A percentile compares a stretch with the other conserved stretches of the same genome.
Evolutionary conservation across 768 basidiomycete genomes (phyloP).

Genomic region (Rhizopogon vesiculosus): DNA sequence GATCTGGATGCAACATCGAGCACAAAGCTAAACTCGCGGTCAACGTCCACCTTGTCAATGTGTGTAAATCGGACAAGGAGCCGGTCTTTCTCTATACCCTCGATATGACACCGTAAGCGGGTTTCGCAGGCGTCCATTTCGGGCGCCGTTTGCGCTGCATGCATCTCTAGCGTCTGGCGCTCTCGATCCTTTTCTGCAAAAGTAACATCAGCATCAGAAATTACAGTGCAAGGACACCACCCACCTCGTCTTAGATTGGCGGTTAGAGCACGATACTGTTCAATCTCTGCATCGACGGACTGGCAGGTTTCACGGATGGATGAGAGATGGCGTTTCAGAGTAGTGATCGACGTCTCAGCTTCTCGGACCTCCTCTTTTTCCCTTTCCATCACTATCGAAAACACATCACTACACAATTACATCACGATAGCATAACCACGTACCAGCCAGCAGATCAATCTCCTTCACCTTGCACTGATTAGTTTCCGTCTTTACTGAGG

Average conservation of each 20-base stretch:
- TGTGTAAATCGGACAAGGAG: slow-evolving; percentile 70
- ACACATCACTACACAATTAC: not conserved
- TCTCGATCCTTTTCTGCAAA: slow-evolving; percentile 65
- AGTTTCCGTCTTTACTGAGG: slow-evolving; percentile 63
- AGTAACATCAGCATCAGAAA: not conserved
- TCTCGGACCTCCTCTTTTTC: slow-evolving; percentile 75
- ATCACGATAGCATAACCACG: slow-evolving; percentile 16
- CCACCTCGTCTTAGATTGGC: slow-evolving; percentile 62
- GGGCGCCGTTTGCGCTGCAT: slow-evolving; percentile 46
- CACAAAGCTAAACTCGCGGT: slow-evolving; percentile 68
- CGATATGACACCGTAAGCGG: slow-evolving; percentile 59
- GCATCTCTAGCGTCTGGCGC: slow-evolving; percentile 44
- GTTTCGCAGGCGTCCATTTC: slow-evolving; percentile 57
- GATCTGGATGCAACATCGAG: slow-evolving; percentile 61
- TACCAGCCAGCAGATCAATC: slow-evolving; percentile 74
- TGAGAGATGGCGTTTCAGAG: slow-evolving; percentile 62
- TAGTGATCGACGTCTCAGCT: slow-evolving; percentile 54
- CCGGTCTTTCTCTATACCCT: slow-evolving; percentile 70
- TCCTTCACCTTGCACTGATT: slow-evolving; percentile 74
- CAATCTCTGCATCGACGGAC: slow-evolving; percentile 63
- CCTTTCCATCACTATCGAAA: slow-evolving; percentile 48
- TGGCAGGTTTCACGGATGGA: slow-evolving; percentile 56
- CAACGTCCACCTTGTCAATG: slow-evolving; percentile 52
- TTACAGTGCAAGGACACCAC: slow-evolving; percentile 9
- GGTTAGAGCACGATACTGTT: slow-evolving; percentile 61